A percentile compares a stretch with the other conserved stretches of the same genome.
phyloP scores from a whole-genome alignment of 306 rosid genomes.

The Ammopiptanthus mongolicus region DNA sequence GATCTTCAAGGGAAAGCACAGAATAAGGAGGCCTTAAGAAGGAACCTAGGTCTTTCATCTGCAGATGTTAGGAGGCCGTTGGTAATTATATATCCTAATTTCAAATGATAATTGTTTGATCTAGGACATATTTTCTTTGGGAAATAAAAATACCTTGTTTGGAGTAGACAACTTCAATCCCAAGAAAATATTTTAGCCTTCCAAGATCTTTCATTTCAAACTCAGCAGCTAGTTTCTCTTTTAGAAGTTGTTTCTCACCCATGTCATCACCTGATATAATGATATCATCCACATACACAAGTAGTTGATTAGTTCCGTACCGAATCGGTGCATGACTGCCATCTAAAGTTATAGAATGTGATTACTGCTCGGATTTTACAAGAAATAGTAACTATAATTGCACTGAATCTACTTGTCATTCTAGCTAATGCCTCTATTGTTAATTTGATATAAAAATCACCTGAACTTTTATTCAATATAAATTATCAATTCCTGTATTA shows the following conservation, averaged over 20 bases:
- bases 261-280: too few species aligned
- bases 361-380: neutral
- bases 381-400: neutral
- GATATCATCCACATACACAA: too few species aligned
- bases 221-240: too few species aligned
- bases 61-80: constrained; percentile 62
- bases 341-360: neutral
- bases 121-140: too few species aligned
- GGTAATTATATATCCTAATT: constrained; percentile 51
- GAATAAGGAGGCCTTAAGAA: constrained; percentile 83
- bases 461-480: neutral
- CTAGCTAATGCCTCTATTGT: neutral
- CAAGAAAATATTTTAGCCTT: too few species aligned
- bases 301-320: neutral
- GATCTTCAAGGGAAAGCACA: constrained; percentile 82
- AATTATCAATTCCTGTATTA: neutral
- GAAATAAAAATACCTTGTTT: too few species aligned
- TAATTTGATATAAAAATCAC: neutral
- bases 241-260: too few species aligned
- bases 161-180: too few species aligned
- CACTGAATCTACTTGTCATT: neutral
- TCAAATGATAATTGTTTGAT: constrained; percentile 7
- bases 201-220: too few species aligned
- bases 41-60: constrained; percentile 66
- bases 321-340: neutral